A percentile compares a stretch with the other conserved stretches of the same genome.
phyloP scores from a whole-genome alignment of 768 basidiomycete species.

The Lanmaoa pseudosensibilis region DNA sequence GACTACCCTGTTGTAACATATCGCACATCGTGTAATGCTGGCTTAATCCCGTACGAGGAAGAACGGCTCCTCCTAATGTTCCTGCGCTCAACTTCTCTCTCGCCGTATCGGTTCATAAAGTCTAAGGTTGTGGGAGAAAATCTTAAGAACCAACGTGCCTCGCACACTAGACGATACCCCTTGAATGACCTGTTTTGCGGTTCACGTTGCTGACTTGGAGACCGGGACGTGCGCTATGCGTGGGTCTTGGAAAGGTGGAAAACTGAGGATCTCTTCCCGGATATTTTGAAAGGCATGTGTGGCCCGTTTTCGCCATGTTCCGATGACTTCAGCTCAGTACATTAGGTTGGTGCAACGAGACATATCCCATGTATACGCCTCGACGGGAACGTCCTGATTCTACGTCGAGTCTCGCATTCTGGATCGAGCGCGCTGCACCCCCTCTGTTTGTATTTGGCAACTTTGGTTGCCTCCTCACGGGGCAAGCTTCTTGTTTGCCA shows the following conservation, averaged over 20 bases:
- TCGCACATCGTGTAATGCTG: slow-evolving; percentile 22
- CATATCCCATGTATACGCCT: too few species aligned
- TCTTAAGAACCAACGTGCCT: too few species aligned
- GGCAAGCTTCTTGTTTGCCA: slow-evolving; percentile 18
- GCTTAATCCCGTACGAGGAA: slow-evolving; percentile 13
- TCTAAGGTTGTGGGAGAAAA: too few species aligned
- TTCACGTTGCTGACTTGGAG: slow-evolving; percentile 13
- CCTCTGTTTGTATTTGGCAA: slow-evolving; percentile 47
- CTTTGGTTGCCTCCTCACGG: slow-evolving; percentile 44
- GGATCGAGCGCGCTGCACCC: slow-evolving; percentile 44
- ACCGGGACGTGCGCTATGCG: slow-evolving; percentile 16
- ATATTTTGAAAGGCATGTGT: slow-evolving; percentile 21
- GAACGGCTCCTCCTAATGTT: slow-evolving; percentile 25
- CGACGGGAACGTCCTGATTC: too few species aligned
- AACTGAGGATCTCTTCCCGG: slow-evolving; percentile 8
- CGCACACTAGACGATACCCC: slow-evolving; percentile 8
- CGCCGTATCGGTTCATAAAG: slow-evolving; percentile 21
- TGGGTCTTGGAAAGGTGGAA: slow-evolving; percentile 19
- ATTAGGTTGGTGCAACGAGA: slow-evolving; percentile 27
- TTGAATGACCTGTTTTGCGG: slow-evolving; percentile 25
- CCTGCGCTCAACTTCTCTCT: slow-evolving; percentile 9
- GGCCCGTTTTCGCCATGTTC: neutral
- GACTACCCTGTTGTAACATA: slow-evolving; percentile 3
- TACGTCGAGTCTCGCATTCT: slow-evolving; percentile 30
- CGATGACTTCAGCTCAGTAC: neutral